Conservation (phyloP, 192 early-diverging fungal genomes). For the Umbelopsis sp. region DNA sequence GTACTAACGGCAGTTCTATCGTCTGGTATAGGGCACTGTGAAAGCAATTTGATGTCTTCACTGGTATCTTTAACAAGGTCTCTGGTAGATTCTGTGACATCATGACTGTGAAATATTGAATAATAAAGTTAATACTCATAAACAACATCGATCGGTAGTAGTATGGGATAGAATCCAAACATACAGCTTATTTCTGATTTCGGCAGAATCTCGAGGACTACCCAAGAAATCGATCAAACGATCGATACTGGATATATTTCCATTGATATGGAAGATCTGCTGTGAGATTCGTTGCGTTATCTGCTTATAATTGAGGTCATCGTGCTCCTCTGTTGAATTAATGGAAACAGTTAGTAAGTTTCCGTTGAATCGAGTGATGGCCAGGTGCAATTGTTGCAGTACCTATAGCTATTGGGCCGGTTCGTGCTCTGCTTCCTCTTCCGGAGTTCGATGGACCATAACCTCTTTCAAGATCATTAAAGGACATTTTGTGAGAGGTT, state of each 20-base stretch:
- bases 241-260: conserved; percentile 82
- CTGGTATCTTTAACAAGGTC: conserved; percentile 80
- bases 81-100: conserved; percentile 79
- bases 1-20: conserved; percentile 29
- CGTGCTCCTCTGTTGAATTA: conserved; percentile 30
- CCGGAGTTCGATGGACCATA: conserved; percentile 16
- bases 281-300: conserved; percentile 74
- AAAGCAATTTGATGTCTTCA: conserved; percentile 73
- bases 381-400: background rate
- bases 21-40: conserved; percentile 52
- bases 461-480: conserved; percentile 66
- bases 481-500: conserved; percentile 53
- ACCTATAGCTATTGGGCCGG: background rate
- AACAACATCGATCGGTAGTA: too few relatives aligned
- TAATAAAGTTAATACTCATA: background rate
- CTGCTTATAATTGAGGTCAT: conserved; percentile 50
- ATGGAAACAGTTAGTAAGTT: background rate
- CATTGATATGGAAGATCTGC: conserved; percentile 85
- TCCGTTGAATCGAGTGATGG: background rate
- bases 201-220: conserved; percentile 72
- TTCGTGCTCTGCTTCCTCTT: conserved; percentile 4
- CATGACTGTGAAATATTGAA: conserved; percentile 49
- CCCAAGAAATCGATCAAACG: conserved; percentile 76
- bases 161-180: background rate
- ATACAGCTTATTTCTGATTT: conserved; percentile 76